Base-by-base conservation (phyloP, 2,329 filamentous ascomycete species). In the Microascus cirrosus region DNA sequence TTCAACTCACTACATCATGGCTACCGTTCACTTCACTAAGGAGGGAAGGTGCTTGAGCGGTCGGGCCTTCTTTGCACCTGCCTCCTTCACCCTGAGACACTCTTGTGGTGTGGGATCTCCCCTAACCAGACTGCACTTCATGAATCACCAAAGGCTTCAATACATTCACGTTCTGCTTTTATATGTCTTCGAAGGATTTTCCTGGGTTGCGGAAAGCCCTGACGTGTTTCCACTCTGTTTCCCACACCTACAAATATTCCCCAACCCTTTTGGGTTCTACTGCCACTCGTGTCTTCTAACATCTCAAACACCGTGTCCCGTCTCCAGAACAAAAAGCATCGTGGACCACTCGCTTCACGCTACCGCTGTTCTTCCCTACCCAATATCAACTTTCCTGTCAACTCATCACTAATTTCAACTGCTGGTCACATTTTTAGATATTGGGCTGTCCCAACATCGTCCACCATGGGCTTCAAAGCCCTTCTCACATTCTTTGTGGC, bases 381-480 rank as follows among this genome's bases (percentile, higher is more conserved):
- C 12, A 5, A 48, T 3, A 48, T n/a, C 45, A 24, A 50, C n/a
- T 8, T 15, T 42, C 12, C 10, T 20, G 12, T 45, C 39, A 20
- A 50, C 45, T 12, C 45, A 50, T 50, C 45, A 24, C n/a, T 50
- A 24, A 50, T 20, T 12, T 13, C 20, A 42, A 6, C 39, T n/a
- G 13, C n/a, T 22, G 24, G 22, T 24, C 20, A 24, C 20, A 50
- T 22, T 11, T 2, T 7, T 50, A 50, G n/a, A 22, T 20, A n/a
- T 20, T 24, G n/a, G n/a, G 65, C 66, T 70, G 69, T 68, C 64
- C n/a, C 68, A 67, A 8, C 22, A 24, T 8, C 22, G 62, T 60
- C 66, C 66, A 71, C 67, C 64, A 77, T 76, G 75, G 74, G 74
- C 59, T 69, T 78, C 59, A 69, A 73, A 54, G 71, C 70, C 56